Conservation (phyloP, 805 yeast species). For the Candida verbasci region DNA sequence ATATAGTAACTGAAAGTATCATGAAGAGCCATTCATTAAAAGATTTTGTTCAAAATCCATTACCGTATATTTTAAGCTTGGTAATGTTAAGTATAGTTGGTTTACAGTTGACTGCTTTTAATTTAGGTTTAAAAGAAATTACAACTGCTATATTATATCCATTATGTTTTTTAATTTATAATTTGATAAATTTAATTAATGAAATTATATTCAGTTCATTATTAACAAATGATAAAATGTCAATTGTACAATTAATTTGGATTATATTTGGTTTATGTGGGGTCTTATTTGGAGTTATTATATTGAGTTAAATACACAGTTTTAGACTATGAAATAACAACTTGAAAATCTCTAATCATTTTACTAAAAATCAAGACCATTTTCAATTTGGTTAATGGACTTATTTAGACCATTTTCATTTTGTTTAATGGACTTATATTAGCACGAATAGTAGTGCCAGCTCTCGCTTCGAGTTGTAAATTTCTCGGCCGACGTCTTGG, state of each 20-base stretch:
- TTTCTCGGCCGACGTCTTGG: no score
- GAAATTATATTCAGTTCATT: slow-evolving; percentile 58
- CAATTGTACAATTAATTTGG: slow-evolving; percentile 46
- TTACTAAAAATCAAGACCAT: no score
- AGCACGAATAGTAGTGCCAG: no score
- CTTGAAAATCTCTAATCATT: no score
- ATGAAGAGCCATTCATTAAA: slow-evolving; percentile 13
- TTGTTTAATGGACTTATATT: no score
- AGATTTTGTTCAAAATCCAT: slow-evolving; percentile 18
- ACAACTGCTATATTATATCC: slow-evolving; percentile 82
- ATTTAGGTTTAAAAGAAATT: slow-evolving; percentile 63
- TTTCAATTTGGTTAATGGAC: no score
- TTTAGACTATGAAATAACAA: no score
- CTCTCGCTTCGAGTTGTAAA: no score
- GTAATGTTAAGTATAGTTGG: slow-evolving; percentile 61
- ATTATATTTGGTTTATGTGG: slow-evolving; percentile 45
- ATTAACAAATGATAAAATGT: slow-evolving; percentile 37
- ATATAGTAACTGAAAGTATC: slow-evolving; percentile 51
- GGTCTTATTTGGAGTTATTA: slow-evolving; percentile 63
- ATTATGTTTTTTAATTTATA: slow-evolving; percentile 78
- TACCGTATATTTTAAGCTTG: slow-evolving; percentile 41
- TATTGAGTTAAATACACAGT: slow-evolving; percentile 40
- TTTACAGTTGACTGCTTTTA: slow-evolving; percentile 67
- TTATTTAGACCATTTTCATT: no score
- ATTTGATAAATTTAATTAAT: slow-evolving; percentile 51